Base-by-base conservation (phyloP, 2,329 filamentous ascomycete genomes). In the Colletotrichum chrysophilum region DNA sequence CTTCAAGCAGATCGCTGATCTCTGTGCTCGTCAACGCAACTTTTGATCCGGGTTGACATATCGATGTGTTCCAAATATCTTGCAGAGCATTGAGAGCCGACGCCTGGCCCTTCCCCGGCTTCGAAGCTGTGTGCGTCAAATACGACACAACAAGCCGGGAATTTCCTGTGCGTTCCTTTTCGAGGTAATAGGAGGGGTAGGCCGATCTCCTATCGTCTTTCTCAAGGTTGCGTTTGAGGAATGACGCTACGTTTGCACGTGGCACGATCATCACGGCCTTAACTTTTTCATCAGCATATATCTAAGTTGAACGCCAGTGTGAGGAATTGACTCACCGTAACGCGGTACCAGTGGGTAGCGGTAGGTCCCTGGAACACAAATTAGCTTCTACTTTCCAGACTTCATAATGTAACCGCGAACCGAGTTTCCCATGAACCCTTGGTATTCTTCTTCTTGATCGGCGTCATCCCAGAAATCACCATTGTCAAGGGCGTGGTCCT, bases 341-440 rank as follows among this genome's bases (percentile, higher is more conserved):
- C 26, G 55, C 77, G 78, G 77, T 82, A 81, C 78, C 78, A 79
- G 18, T 81, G 80, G 5, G 74, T 80, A 16, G 78, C 79, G 5
- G 24, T 68, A 18, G 78, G 77, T 1, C 78, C 80, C 79, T 34
- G 26, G 12, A 30, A 34, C n/a, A 3, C n/a, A 14, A 1, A 6
- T 34, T 32, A 61, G 18, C 32, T 18, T 28, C 13, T 21, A 2
- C 5, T 24, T n/a, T n/a, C 13, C 43, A 48, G 43, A 48, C n/a
- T 21, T 34, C 30, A 69, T 7, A 32, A 30, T 3, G 43, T 48
- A 14, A 13, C 48, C 38, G 68, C 77, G 30, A 34, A 84, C 82
- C 36, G 9, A 79, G 60, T 82, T 82, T 1, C 82, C 81, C 77
- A 78, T 80, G 26, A 77, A 83, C 8, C 79, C 78, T 67, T 80